phyloP scores from a whole-genome alignment of 1,284 basidiomycete species.

The Malassezia nana region DNA sequence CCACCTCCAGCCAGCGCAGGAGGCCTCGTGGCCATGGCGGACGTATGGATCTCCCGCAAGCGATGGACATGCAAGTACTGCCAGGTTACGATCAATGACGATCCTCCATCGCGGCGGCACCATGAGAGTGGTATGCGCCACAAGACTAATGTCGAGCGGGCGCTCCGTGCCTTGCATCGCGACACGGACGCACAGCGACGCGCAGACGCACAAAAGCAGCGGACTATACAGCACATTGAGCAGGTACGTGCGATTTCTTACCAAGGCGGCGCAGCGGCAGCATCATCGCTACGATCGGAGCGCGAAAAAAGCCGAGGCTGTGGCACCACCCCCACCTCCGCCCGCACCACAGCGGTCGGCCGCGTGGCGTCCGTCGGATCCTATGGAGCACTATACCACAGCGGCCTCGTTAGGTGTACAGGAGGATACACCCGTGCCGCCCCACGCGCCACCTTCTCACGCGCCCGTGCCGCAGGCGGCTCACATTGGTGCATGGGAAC shows the following conservation, averaged over 20 bases:
- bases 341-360: constrained; percentile 18
- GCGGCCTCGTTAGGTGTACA: constrained; percentile 67
- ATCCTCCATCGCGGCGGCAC: constrained; percentile 62
- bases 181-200: constrained; percentile 76
- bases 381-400: constrained; percentile 71
- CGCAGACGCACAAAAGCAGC: constrained; percentile 61
- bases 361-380: constrained; percentile 52
- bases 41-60: constrained; percentile 42
- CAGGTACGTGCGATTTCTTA: constrained; percentile 53
- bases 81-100: constrained; percentile 43
- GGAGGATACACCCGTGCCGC: constrained; percentile 8
- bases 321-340: not conserved
- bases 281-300: not conserved
- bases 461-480: constrained; percentile 59
- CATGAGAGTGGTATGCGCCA: constrained; percentile 90
- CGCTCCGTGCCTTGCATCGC: constrained; percentile 84
- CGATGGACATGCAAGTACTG: constrained; percentile 47
- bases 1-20: not conserved
- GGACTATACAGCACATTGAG: constrained; percentile 76
- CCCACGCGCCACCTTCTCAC: not conserved
- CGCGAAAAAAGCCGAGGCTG: too few species aligned
- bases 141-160: constrained; percentile 84
- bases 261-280: constrained; percentile 31
- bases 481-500: constrained; percentile 72
- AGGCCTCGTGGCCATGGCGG: constrained; percentile 23